These are phyloP conservation scores for Apiospora malaysiana DNA, from an alignment of 2,329 filamentous ascomycete species.

Conservation along the genomic window DNA sequence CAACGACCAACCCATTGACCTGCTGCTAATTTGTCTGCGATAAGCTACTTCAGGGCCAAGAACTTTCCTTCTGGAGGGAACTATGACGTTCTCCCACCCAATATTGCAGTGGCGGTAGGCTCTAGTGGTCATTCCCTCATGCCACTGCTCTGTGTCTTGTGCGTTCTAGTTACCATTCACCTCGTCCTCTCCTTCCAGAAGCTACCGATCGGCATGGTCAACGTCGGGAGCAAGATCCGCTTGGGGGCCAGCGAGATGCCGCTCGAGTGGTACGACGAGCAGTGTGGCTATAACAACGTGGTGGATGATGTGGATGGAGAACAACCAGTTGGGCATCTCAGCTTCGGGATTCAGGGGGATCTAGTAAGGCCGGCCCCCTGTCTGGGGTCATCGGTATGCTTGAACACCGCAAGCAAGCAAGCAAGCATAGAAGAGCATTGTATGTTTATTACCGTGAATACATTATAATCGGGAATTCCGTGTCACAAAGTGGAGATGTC, in stretches of 20 bases:
- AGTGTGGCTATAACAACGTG: constrained; percentile 9
- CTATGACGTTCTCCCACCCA: neutral
- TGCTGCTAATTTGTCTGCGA: neutral
- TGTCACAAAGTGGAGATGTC: neutral
- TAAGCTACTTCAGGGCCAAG: neutral
- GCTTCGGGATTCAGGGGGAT: constrained; percentile 32
- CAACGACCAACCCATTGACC: neutral
- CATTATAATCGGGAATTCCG: neutral
- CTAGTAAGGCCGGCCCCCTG: constrained; percentile 26
- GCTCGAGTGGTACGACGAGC: constrained; percentile 28
- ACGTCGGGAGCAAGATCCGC: constrained; percentile 30
- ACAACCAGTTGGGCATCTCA: constrained; percentile 27
- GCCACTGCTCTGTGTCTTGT: neutral
- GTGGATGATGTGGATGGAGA: neutral
- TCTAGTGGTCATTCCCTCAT: neutral
- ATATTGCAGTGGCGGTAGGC: neutral
- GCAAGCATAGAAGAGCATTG: too few relatives aligned
- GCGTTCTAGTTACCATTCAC: constrained; percentile 21
- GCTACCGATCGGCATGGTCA: constrained; percentile 29
- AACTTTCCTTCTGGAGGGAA: neutral
- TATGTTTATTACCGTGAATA: too few relatives aligned
- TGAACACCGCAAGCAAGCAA: constrained; percentile 20
- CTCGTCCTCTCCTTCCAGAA: constrained; percentile 26
- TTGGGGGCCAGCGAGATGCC: constrained; percentile 33
- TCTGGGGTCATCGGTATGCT: constrained; percentile 28